phyloP scores from a whole-genome alignment of 352 stramenopile species.

The Pythium myriotylum region DNA sequence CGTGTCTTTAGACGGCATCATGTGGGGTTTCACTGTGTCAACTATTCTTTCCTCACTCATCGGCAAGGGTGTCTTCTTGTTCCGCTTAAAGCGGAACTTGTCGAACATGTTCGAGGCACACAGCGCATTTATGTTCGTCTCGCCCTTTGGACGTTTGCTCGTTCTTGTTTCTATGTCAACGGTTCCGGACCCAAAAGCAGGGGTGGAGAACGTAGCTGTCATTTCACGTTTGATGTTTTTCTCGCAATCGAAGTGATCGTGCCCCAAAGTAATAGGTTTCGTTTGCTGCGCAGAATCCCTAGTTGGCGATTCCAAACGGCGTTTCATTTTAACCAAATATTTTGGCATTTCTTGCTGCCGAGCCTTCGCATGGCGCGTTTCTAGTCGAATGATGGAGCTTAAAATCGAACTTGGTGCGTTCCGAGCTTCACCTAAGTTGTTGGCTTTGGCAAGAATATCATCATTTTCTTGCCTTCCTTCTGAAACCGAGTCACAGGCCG shows the following conservation, averaged over 20 bases:
- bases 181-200: too few species aligned
- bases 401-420: constrained; percentile 15
- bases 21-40: too few species aligned
- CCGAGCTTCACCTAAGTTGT: not conserved
- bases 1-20: too few species aligned
- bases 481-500: not conserved
- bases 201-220: not conserved
- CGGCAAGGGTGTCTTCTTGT: too few species aligned
- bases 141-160: not conserved
- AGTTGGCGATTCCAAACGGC: not conserved
- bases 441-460: not conserved
- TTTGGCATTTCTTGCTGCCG: constrained; percentile 23
- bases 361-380: constrained; percentile 11
- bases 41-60: too few species aligned
- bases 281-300: not conserved
- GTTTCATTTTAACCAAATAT: constrained; percentile 24
- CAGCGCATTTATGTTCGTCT: not conserved
- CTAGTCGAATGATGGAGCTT: constrained; percentile 19
- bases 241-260: not conserved
- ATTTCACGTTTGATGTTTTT: not conserved
- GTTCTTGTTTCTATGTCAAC: not conserved
- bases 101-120: constrained; percentile 8
- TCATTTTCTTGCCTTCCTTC: not conserved
- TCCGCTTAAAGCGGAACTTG: constrained; percentile 22
- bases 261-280: not conserved